Conservation (phyloP, 495 filamentous ascomycete genomes). For the Amorphotheca resinae region DNA sequence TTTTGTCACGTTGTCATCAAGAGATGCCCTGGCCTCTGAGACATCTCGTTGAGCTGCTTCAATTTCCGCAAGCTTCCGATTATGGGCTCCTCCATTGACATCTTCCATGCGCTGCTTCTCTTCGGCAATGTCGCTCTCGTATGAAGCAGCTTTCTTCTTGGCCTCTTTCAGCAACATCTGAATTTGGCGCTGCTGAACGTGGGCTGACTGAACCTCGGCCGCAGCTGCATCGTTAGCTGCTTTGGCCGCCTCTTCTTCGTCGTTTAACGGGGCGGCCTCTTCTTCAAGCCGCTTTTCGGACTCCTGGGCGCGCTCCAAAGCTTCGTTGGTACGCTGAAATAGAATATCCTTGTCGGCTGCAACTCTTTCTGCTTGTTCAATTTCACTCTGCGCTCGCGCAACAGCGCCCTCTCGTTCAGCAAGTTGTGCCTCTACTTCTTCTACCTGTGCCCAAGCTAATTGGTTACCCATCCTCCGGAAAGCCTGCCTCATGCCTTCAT, state of each 20-base stretch:
- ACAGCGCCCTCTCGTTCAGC: slow-evolving; percentile 49
- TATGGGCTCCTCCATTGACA: slow-evolving; percentile 36
- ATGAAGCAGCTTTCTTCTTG: slow-evolving; percentile 24
- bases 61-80: slow-evolving; percentile 28
- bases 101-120: slow-evolving; percentile 38
- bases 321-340: slow-evolving; percentile 27
- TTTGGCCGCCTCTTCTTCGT: slow-evolving; percentile 26
- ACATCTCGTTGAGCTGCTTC: slow-evolving; percentile 37
- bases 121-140: slow-evolving; percentile 27
- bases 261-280: slow-evolving; percentile 28
- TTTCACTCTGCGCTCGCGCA: slow-evolving; percentile 32
- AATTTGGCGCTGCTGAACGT: slow-evolving; percentile 37
- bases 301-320: slow-evolving; percentile 29
- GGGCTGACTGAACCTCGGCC: slow-evolving; percentile 21
- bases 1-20: slow-evolving; percentile 10
- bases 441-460: slow-evolving; percentile 28
- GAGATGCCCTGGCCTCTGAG: slow-evolving; percentile 11
- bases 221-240: slow-evolving; percentile 24
- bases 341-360: slow-evolving; percentile 21
- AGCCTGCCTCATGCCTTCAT: slow-evolving; percentile 18
- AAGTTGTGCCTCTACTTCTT: slow-evolving; percentile 30
- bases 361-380: slow-evolving; percentile 9
- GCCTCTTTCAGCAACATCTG: slow-evolving; percentile 24
- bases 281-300: slow-evolving; percentile 37
- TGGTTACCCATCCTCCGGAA: slow-evolving; percentile 12